Base-by-base conservation (phyloP, 2,329 filamentous ascomycete species). In the Falciphora oryzae region DNA sequence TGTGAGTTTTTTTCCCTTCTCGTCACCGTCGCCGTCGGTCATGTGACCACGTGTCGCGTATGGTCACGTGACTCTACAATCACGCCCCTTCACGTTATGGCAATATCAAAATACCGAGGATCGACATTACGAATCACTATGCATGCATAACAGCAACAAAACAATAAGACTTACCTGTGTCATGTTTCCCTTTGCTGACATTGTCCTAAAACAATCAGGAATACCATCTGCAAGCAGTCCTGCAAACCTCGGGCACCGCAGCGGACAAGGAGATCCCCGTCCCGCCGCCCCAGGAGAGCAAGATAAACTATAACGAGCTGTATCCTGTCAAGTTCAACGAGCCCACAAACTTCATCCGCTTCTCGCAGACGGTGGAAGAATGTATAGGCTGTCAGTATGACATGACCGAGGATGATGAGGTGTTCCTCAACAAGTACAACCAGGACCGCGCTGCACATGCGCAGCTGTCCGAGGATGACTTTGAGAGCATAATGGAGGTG, bases 311-410 rank as follows among this genome's bases (percentile, higher is more conserved):
- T 88, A 92, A 96, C 77, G 86, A 89, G 72, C 85, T 97, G 71
- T 98, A 98, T 75, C 86, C 89, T 62, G 87, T 85, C 69, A 81
- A 82, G 65, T 97, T 94, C 78, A 85, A 88, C 72, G 90, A 96
- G 76, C 93, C 95, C 63, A 88, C 89, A 67, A 95, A 93, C 67
- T 98, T 98, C 78, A 97, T 99, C 75, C 92, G 94, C 69, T 98
- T 96, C 80, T 98, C 95, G 68, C 94, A 96, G 70, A 99, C 95
- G 3, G 94, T 99, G 67, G 95, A 99, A 79, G 95, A 99, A 78
- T 96, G 90, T 72, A 89, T 92, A 73, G 91, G 91, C 72, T 91
- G 89, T 74, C 86, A 89, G 71, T 99, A 99, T 87, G 93, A 96
- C 79, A 94, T 98, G 90, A 93, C 89, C 32, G 88, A 89, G 69